Evolutionary conservation across 2,329 filamentous ascomycete species (phyloP), one percentile per base, ranked within the genome.

Genomic region (Diaporthe sp.): DNA sequence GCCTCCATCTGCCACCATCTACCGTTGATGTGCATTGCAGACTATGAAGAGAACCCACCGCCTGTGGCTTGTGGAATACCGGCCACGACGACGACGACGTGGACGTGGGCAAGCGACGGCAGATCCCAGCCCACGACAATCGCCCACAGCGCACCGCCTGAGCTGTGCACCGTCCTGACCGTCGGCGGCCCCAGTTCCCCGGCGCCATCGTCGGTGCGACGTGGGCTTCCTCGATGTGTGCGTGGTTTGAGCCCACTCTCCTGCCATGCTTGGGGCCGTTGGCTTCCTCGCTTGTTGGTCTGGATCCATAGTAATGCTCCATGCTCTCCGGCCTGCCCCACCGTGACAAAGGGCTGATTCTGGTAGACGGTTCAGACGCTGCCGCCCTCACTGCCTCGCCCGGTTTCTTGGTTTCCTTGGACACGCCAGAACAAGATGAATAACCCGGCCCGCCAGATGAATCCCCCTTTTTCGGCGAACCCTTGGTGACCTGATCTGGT

Each of bases 151-250:
- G 8, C 64, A 67, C 61, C 42, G 19, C 22, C 30, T 50, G 64
- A 50, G 42, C 64, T 54, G 47, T 54, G 64, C 64, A 52, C 47
- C 64, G 64, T 54, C 33, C 64, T 54, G 64, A 54, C 64, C 64
- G 64, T 68, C 47, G 64, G 33, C 64, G 64, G 64, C 33, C n/a
- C 64, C 64, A 68, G 30, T 54, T 68, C 64, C 64, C 64, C 64
- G 64, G 33, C 47, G 33, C 64, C 64, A 35, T 52, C 45, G 22
- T 52, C 38, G 28, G 28, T 35, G 25, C 60, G 9, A 25, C n/a
- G 47, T 10, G 35, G 10, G 6, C 35, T 45, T 61, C 28, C 28
- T 55, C 35, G 5, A 38, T 38, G 28, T 47, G 42, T 22, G 42
- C 42, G 52, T 19, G 55, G 33, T 15, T 15, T 25, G 33, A 13